phyloP scores from a whole-genome alignment of 371 early-diverging fungal genomes.

The Mucor circinelloides region DNA sequence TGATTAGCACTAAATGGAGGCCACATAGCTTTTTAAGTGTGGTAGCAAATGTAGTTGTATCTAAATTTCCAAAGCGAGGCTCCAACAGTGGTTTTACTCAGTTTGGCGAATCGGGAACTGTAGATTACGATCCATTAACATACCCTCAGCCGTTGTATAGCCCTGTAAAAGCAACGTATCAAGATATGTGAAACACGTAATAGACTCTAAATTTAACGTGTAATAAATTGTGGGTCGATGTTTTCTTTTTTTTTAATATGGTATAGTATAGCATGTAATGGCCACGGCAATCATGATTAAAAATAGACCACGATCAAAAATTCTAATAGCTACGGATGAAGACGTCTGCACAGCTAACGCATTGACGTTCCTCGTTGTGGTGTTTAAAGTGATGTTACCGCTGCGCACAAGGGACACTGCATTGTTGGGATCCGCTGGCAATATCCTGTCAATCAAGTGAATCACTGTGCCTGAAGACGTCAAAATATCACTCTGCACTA shows the following conservation, averaged over 20 bases:
- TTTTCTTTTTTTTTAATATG: neutral
- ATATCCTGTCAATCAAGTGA: slow-evolving; percentile 28
- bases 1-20: neutral
- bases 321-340: neutral
- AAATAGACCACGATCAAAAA: neutral
- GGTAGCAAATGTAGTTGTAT: neutral
- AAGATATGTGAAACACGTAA: neutral
- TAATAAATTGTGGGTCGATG: neutral
- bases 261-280: neutral
- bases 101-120: neutral
- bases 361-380: neutral
- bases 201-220: neutral
- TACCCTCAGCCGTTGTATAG: neutral
- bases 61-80: neutral
- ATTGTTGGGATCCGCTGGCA: slow-evolving; percentile 8
- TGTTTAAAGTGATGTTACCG: neutral
- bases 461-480: slow-evolving; percentile 29
- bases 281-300: too few relatives aligned
- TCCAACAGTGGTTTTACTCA: neutral
- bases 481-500: slow-evolving; percentile 23
- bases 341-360: neutral
- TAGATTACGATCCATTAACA: neutral
- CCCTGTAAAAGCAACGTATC: neutral
- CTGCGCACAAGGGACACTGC: neutral
- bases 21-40: neutral